phyloP scores from a whole-genome alignment of 352 stramenopile species.

The Globisporangium viniferum region DNA sequence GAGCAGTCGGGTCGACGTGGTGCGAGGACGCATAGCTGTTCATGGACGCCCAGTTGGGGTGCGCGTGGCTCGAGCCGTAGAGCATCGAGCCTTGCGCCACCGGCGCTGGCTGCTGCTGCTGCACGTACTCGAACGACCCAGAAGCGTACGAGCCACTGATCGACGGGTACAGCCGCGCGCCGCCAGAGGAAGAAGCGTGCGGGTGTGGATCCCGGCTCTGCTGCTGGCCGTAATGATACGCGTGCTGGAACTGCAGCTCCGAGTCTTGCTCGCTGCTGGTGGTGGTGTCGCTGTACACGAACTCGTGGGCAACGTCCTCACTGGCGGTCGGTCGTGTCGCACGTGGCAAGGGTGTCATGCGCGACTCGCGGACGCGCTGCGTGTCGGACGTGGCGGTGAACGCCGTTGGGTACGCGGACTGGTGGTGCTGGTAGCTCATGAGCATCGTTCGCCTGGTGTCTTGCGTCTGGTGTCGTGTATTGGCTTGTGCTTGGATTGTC shows the following conservation, averaged over 20 bases:
- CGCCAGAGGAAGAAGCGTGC: neutral
- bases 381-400: conserved; percentile 9
- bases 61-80: neutral
- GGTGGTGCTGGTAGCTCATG: conserved; percentile 13
- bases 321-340: neutral
- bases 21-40: neutral
- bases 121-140: neutral
- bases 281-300: neutral
- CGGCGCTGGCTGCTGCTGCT: neutral
- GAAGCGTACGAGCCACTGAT: neutral
- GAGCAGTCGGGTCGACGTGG: neutral
- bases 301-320: neutral
- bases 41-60: neutral
- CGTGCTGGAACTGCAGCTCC: neutral
- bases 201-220: neutral
- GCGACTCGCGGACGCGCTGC: conserved; percentile 6
- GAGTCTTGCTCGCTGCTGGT: neutral
- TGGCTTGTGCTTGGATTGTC: too few relatives aligned
- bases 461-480: neutral
- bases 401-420: neutral
- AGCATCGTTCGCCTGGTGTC: conserved; percentile 5
- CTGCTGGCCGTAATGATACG: neutral
- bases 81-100: neutral
- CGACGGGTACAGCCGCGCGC: neutral
- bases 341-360: neutral